Conservation (phyloP, 768 basidiomycete genomes). For the Tulasnella sp. region DNA sequence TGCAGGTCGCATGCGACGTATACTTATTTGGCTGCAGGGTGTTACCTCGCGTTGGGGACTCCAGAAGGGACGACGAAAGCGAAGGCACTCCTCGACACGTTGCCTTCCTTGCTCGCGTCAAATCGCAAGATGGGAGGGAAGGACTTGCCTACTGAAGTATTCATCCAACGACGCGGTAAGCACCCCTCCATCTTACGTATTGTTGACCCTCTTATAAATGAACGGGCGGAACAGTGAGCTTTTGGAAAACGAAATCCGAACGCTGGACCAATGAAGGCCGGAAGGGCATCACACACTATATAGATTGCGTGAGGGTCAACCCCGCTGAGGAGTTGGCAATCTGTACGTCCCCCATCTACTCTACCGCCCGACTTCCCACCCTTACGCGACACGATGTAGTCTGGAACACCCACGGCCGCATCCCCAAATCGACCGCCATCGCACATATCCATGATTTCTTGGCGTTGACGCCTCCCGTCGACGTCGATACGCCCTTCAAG, state of each 20-base stretch:
- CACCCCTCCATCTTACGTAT: slow-evolving; percentile 9
- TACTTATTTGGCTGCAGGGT: slow-evolving; percentile 66
- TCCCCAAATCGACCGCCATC: slow-evolving; percentile 40
- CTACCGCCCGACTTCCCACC: background rate
- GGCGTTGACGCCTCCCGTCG: slow-evolving; percentile 35
- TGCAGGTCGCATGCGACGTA: slow-evolving; percentile 67
- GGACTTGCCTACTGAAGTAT: slow-evolving; percentile 60
- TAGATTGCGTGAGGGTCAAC: slow-evolving; percentile 48
- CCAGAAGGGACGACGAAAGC: slow-evolving; percentile 36
- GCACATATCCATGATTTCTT: slow-evolving; percentile 47
- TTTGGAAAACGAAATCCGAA: slow-evolving; percentile 58
- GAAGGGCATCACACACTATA: slow-evolving; percentile 39
- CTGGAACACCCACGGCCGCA: slow-evolving; percentile 67
- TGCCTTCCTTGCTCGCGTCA: slow-evolving; percentile 48
- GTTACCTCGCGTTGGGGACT: slow-evolving; percentile 46
- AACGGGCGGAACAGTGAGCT: slow-evolving; percentile 50
- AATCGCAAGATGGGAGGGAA: slow-evolving; percentile 48
- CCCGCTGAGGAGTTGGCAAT: slow-evolving; percentile 50
- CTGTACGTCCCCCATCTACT: slow-evolving; percentile 35
- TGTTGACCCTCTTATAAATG: background rate
- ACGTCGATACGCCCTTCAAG: slow-evolving; percentile 19
- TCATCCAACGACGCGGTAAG: slow-evolving; percentile 65
- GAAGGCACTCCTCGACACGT: slow-evolving; percentile 45
- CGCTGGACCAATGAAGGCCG: slow-evolving; percentile 29
- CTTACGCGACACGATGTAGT: slow-evolving; percentile 31